Percentiles rank a stretch among this genome's conserved stretches.
Conservation (phyloP, 106 monocot genomes). For the Allium sativum region DNA sequence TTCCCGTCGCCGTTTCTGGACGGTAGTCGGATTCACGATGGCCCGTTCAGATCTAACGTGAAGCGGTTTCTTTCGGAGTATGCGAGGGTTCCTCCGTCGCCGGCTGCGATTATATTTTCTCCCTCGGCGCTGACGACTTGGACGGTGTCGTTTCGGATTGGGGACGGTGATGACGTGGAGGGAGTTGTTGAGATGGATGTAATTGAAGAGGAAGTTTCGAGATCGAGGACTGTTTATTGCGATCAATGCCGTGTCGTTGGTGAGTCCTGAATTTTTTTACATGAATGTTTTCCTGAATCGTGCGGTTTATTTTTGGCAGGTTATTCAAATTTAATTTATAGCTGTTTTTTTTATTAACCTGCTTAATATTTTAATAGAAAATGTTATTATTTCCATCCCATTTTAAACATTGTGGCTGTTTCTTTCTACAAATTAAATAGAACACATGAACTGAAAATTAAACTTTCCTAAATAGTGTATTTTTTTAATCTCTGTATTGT, state of each 20-base stretch:
- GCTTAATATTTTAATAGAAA: too few relatives aligned
- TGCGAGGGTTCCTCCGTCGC: constrained; percentile 29
- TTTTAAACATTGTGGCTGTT: not conserved
- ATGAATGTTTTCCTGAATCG: not conserved
- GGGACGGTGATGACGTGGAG: constrained; percentile 6
- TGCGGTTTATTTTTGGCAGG: not conserved
- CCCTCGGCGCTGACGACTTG: constrained; percentile 38
- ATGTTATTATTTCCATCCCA: too few relatives aligned
- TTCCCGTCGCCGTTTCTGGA: constrained; percentile 11
- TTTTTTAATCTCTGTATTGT: not conserved
- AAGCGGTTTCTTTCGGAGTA: constrained; percentile 37
- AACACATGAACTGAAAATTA: not conserved
- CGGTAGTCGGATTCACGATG: constrained; percentile 9
- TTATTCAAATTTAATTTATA: too few relatives aligned
- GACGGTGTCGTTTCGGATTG: constrained; percentile 41
- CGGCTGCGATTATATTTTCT: constrained; percentile 21
- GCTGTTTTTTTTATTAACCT: too few relatives aligned
- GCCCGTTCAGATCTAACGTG: constrained; percentile 56
- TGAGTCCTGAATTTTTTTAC: constrained; percentile 22
- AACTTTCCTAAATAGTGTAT: not conserved
- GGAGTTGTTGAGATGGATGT: constrained; percentile 56
- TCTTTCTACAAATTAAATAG: not conserved
- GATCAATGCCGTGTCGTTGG: constrained; percentile 96
- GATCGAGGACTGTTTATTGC: constrained; percentile 69
- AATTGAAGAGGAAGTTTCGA: constrained; percentile 68